These are phyloP conservation scores for Cutaneotrichosporon sp. DNA, from an alignment of 1,284 basidiomycete species.

Conservation along the genomic window DNA sequence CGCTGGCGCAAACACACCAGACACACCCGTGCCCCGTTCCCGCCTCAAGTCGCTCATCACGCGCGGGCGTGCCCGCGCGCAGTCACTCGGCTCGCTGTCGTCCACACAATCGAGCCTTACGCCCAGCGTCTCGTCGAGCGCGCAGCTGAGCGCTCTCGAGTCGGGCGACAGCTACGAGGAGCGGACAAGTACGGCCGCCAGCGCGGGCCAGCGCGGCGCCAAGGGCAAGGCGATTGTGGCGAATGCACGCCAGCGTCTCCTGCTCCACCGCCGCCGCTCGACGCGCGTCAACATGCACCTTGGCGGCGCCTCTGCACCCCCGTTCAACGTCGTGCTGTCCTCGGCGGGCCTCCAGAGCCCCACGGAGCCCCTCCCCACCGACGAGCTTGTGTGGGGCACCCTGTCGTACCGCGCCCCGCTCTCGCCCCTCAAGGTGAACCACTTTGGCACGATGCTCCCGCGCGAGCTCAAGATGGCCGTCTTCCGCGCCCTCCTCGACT, in stretches of 20 bases:
- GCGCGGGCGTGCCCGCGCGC: neutral
- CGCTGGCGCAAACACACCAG: too few species aligned
- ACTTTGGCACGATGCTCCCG: conserved; percentile 56
- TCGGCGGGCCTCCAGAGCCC: conserved; percentile 13
- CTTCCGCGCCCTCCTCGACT: conserved; percentile 48
- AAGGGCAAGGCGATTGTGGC: neutral
- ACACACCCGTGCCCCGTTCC: neutral
- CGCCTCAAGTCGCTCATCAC: conserved; percentile 4
- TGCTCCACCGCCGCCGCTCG: neutral
- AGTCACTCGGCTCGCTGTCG: neutral
- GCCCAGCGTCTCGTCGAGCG: neutral
- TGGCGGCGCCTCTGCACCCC: neutral
- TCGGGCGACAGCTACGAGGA: neutral
- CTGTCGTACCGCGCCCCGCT: conserved; percentile 13
- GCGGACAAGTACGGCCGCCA: too few species aligned
- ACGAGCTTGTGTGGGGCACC: conserved; percentile 22
- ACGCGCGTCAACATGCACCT: neutral
- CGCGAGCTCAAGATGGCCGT: conserved; percentile 67
- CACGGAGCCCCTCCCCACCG: conserved; percentile 2
- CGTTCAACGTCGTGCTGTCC: conserved; percentile 14
- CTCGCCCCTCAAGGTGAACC: conserved; percentile 5
- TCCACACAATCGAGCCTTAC: neutral
- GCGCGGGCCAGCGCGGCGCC: too few species aligned
- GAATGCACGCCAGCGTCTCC: conserved; percentile 1
- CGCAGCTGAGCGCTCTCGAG: neutral